Evolutionary conservation across 2,329 filamentous ascomycete genomes (phyloP).

Genomic region (Akanthomyces muscarius): DNA sequence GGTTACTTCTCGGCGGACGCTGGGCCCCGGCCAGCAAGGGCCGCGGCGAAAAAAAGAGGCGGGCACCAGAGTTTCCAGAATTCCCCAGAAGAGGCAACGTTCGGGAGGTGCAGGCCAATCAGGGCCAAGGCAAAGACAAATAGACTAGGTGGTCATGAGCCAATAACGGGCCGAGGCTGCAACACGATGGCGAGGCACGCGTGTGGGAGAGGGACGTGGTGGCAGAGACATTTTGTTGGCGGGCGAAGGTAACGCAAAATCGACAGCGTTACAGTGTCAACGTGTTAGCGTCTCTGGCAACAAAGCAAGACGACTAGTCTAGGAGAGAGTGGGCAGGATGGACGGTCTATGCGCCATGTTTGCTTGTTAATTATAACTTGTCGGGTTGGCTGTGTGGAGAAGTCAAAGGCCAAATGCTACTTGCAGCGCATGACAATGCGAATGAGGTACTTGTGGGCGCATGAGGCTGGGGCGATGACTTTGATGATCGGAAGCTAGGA

Average conservation of each 20-base stretch:
- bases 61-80: background rate
- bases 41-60: background rate
- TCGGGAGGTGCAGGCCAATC: background rate
- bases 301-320: background rate
- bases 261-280: background rate
- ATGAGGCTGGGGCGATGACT: slow-evolving; percentile 2
- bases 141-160: background rate
- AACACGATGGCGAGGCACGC: slow-evolving; percentile 11
- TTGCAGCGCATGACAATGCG: slow-evolving; percentile 1
- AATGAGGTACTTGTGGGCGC: slow-evolving; percentile 7
- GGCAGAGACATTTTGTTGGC: background rate
- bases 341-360: background rate
- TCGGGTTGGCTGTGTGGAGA: slow-evolving; percentile 8
- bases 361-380: background rate
- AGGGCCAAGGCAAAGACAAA: background rate
- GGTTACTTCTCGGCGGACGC: background rate
- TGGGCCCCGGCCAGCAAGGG: background rate
- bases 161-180: slow-evolving; percentile 9
- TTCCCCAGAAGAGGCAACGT: background rate
- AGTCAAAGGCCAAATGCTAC: background rate
- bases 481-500: background rate
- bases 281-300: background rate
- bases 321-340: background rate
- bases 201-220: background rate
- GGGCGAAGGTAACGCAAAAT: background rate